Percentiles rank a stretch among this genome's conserved stretches.
These are phyloP conservation scores for Plasmodium knowlesi DNA, from an alignment of 169 alveolate species.

Conservation along the genomic window DNA sequence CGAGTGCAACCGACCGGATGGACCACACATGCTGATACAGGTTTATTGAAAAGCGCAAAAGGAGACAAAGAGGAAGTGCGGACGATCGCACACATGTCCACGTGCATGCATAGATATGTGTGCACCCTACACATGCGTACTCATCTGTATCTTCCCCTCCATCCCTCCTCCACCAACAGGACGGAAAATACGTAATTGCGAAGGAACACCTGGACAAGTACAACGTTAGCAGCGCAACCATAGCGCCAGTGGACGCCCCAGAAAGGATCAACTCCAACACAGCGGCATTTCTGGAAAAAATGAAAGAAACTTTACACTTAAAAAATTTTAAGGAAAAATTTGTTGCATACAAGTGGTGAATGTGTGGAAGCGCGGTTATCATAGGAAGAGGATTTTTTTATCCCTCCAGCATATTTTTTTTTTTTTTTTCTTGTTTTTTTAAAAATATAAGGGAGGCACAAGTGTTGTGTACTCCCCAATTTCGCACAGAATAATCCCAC, in stretches of 20 bases:
- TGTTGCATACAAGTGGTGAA: constrained; percentile 73
- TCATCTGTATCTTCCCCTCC: neutral
- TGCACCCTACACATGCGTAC: neutral
- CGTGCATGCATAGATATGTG: neutral
- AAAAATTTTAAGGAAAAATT: constrained; percentile 74
- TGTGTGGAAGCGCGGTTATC: neutral
- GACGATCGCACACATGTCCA: neutral
- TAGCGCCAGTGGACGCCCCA: constrained; percentile 73
- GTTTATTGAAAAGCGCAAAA: constrained; percentile 51
- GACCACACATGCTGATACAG: constrained; percentile 82
- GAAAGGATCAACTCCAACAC: constrained; percentile 61
- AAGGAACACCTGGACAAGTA: constrained; percentile 69
- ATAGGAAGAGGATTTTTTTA: neutral
- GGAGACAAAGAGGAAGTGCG: neutral
- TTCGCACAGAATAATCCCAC: neutral
- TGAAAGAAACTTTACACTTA: constrained; percentile 68
- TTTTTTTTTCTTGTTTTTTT: constrained; percentile 1
- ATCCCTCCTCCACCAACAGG: neutral
- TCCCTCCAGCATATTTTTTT: constrained; percentile 1
- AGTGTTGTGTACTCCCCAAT: neutral
- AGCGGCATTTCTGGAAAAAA: constrained; percentile 56
- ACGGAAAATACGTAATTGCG: constrained; percentile 58
- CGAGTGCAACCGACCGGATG: constrained; percentile 86
- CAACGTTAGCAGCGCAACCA: constrained; percentile 51
- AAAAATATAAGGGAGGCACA: neutral